Evolutionary conservation across 2,329 filamentous ascomycete species (phyloP), one percentile per base, ranked within the genome.

Genomic region (Scortechinia acanthostroma): DNA sequence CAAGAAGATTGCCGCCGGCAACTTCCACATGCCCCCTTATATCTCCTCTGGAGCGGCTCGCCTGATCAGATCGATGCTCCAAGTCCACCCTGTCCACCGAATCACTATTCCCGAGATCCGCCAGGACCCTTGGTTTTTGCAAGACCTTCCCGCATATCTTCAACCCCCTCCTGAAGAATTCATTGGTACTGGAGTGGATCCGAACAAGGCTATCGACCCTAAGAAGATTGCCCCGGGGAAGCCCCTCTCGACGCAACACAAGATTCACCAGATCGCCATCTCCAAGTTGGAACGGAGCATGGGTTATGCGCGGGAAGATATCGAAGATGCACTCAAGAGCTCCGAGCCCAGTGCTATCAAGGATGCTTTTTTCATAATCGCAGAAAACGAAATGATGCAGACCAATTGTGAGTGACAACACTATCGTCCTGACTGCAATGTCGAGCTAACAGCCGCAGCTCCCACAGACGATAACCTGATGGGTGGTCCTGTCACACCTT

Each of bases 271-370:
- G 45, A 74, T 75, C 44, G 83, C 87, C 1, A 79, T 87, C 10
- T 75, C 77, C 40, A 88, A 88, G 61, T 70, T 88, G 13, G 82
- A 83, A 48, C 81, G 82, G 60, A 86, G 80, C 4, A 87, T 88
- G 82, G 84, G 84, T 43, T 88, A 88, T 58, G 80, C 74, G 16
- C 80, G 81, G 52, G 77, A 82, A 46, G 84, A 88, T 65, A 83
- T 88, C 30, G 80, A 86, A 56, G 83, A 88, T 56, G 83, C 84
- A 23, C 62, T 88, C 48, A 75, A 74, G 48, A 81, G 79, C 50
- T 74, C 84, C 42, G 83, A 88, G 55, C 83, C 84, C 14, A 87
- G 81, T 55, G 83, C 83, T 4, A 86, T 88, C 64, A 88, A 88
- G 58, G 84, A 88, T 64, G 84, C 84, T 1, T 88, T 88, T 60